Percentiles rank a stretch among this genome's conserved stretches.
These are phyloP conservation scores for Nyssa sinensis DNA, from an alignment of 148 eudicot species.

Conservation along the genomic window DNA sequence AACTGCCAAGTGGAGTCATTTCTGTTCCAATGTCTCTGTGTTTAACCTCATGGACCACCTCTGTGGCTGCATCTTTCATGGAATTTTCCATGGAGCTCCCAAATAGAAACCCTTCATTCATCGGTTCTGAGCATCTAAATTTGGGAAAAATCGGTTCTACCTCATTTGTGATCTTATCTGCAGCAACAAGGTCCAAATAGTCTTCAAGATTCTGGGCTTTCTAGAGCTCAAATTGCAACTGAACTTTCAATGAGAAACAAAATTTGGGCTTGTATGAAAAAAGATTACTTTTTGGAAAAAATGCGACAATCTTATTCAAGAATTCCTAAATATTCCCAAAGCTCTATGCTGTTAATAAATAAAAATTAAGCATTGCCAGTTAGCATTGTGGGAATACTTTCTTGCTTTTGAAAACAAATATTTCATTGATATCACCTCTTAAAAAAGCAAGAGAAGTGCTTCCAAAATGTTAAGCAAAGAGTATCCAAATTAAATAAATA, in stretches of 20 bases:
- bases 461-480: not conserved
- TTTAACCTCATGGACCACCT: constrained; percentile 41
- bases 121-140: constrained; percentile 49
- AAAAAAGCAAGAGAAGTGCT: not conserved
- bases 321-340: too few relatives aligned
- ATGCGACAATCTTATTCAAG: too few relatives aligned
- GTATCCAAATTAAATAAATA: not conserved
- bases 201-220: not conserved
- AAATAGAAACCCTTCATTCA: constrained; percentile 63
- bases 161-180: constrained; percentile 82
- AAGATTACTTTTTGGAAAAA: not conserved
- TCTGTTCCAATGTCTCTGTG: constrained; percentile 88
- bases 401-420: not conserved
- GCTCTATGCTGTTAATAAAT: too few relatives aligned
- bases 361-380: too few relatives aligned
- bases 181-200: constrained; percentile 10
- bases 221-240: not conserved
- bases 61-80: constrained; percentile 39
- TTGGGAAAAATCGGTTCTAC: constrained; percentile 34
- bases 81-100: constrained; percentile 39
- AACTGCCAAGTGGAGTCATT: constrained; percentile 87
- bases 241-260: not conserved
- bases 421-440: too few relatives aligned
- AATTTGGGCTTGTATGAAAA: constrained; percentile 2
- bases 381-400: not conserved